Base-by-base conservation (phyloP, 2,329 filamentous ascomycete species). In the Fusarium begoniae region DNA sequence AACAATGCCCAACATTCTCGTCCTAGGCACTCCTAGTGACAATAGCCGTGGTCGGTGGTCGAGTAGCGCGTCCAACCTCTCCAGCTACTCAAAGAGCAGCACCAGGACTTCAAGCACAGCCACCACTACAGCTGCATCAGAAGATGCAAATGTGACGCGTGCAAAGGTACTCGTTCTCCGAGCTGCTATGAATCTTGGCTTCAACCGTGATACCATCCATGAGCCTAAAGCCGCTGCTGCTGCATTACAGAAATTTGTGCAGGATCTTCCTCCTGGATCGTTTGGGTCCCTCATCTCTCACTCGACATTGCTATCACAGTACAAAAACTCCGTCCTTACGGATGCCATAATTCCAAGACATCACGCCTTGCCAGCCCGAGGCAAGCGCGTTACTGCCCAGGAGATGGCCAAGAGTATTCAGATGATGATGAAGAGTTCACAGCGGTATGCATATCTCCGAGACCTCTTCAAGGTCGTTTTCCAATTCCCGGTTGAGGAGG, bases 401-500 rank as follows among this genome's bases (percentile, higher is more conserved):
- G 95, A 98, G 75, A 90, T 97, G 71, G 93, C 93, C 41, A 92
- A 92, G 81, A 94, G 93, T 56, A 92, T 98, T 12, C 86, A 89
- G 59, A 92, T 92, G 86, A 93, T 98, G 89, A 89, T 89, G 59
- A 87, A 90, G 64, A 91, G 90, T 43, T 87, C 88, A 35, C 79
- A 82, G 64, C 90, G 95, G 77, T 96, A 96, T 81, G 86, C 86
- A 14, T 98, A 96, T 87, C 84, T 98, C 72, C 87, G 90, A 56
- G 95, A 98, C 77, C 85, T 98, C 20, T 98, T 94, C 84, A 89
- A 90, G 60, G 87, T 96, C 45, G 94, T 98, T 6, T 97, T 97
- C 81, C 93, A 94, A 8, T 96, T 96, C 79, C 90, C 92, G 54
- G 83, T 94, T 22, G 94, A 98, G 63, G 95, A 98, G 77, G 92